Base-by-base conservation (phyloP, 345 rosid genomes). In the Brassica nigra region DNA sequence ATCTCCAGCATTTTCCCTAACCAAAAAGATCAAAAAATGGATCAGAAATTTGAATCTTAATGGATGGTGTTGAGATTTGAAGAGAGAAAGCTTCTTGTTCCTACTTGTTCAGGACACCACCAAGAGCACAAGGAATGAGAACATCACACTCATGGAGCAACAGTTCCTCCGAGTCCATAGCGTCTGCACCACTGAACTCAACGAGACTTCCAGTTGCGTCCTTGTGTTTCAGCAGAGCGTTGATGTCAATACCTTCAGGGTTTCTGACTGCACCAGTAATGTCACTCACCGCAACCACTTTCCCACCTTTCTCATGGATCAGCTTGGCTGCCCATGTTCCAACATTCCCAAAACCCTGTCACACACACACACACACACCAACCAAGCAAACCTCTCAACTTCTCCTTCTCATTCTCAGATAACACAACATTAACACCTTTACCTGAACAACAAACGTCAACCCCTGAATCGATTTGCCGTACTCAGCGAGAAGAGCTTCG, bases 101-200 rank as follows among this genome's bases (percentile, higher is more conserved):
- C 4, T 54, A 96, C 99, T 88, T 93, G 89, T 92, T 89, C 8
- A 96, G 81, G 30, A 96, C 99, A 77, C 99, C 99, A 18, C 98
- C 98, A 74, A 96, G 84, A 81, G 99, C 97, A 63, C 95, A 92
- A 5, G 99, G 97, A 73, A 96, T 84, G 36, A 96, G 99, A 80
- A 96, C 98, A 84, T 96, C 99, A n/a, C 98, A 96, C 68, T 93
- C 98, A 73, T 93, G 97, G 8, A 83, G 85, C 14, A 96, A 89
- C 52, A 96, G 64, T 80, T 89, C 95, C 15, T 72, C 63, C 16
- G 92, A 79, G 78, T 88, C 84, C 92, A 92, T 85, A 29, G 87
- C 68, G 5, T 96, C 97, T 73, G 88, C 98, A 54, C 97, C 98
- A 4, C 23, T 80, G 83, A 93, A 96, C 67, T 86, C 77, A 34